Conservation (phyloP, 1,139 yeast species). For the Blastobotrys petasosporus region DNA sequence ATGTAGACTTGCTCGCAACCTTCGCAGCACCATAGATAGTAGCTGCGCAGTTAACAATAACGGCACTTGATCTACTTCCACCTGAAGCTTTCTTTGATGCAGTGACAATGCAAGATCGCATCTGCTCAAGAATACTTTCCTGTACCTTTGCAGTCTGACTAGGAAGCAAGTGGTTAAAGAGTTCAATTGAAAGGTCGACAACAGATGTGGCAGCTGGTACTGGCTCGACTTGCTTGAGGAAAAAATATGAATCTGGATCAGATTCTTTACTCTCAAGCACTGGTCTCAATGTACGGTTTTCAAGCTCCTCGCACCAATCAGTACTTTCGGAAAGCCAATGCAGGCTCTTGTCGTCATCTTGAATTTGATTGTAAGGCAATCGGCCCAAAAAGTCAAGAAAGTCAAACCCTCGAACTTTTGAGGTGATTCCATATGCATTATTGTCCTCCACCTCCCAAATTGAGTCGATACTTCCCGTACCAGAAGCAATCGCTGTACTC, state of each 20-base stretch:
- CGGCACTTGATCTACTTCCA: conserved; percentile 18
- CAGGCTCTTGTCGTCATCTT: conserved; percentile 20
- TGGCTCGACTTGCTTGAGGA: conserved; percentile 7
- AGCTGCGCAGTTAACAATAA: conserved; percentile 27
- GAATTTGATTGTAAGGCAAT: neutral
- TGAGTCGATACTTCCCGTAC: conserved; percentile 29
- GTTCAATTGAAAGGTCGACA: conserved; percentile 70
- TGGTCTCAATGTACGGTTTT: conserved; percentile 20
- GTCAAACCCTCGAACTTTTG: conserved; percentile 25
- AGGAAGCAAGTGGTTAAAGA: conserved; percentile 68
- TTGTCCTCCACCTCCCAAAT: conserved; percentile 34
- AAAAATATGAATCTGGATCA: conserved; percentile 24
- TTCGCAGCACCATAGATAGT: conserved; percentile 10
- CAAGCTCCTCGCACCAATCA: conserved; percentile 22
- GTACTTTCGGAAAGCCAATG: conserved; percentile 29
- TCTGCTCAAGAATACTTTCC: conserved; percentile 74
- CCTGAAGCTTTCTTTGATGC: conserved; percentile 18
- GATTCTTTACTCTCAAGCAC: conserved; percentile 24
- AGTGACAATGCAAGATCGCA: conserved; percentile 46
- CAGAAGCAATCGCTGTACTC: conserved; percentile 33
- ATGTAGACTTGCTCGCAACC: conserved; percentile 7
- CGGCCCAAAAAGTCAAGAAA: conserved; percentile 2
- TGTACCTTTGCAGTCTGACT: conserved; percentile 74
- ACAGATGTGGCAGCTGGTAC: conserved; percentile 42
- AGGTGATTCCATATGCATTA: conserved; percentile 33